These are phyloP conservation scores for Cyclocybe aegerita DNA, from an alignment of 768 basidiomycete species.

Conservation along the genomic window DNA sequence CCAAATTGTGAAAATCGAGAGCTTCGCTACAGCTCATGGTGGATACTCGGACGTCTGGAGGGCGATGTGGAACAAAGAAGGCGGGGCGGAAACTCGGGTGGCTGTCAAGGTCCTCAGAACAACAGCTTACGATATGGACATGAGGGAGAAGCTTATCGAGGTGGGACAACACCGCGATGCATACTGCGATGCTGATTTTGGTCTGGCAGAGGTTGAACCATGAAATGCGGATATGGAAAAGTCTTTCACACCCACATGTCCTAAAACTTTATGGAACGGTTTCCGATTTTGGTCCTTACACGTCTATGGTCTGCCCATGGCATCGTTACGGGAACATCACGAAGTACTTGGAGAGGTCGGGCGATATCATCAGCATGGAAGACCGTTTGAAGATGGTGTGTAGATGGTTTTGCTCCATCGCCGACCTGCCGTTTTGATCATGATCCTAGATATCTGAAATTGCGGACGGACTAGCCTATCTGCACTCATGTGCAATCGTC, in stretches of 20 bases:
- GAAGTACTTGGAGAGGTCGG: constrained; percentile 34
- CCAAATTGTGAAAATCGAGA: constrained; percentile 27
- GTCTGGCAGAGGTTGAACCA: constrained; percentile 27
- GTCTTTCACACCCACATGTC: constrained; percentile 37
- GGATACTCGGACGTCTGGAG: constrained; percentile 46
- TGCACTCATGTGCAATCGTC: constrained; percentile 36
- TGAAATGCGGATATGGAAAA: constrained; percentile 38
- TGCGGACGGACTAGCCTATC: constrained; percentile 36
- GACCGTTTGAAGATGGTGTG: constrained; percentile 36
- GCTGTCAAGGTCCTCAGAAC: constrained; percentile 40
- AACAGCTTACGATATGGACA: constrained; percentile 28
- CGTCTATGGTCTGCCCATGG: constrained; percentile 42
- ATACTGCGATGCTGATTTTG: neutral
- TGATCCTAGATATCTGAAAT: constrained; percentile 34
- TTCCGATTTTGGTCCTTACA: constrained; percentile 36
- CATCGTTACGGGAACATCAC: constrained; percentile 36
- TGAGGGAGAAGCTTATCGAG: constrained; percentile 29
- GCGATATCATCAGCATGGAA: constrained; percentile 31
- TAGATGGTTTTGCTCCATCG: neutral
- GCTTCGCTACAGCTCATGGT: constrained; percentile 37
- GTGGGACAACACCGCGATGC: constrained; percentile 13
- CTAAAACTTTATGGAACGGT: constrained; percentile 33
- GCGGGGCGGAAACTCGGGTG: constrained; percentile 20
- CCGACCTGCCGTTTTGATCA: neutral
- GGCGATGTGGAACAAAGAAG: constrained; percentile 30